phyloP scores from a whole-genome alignment of 495 filamentous ascomycete genomes.

The Beverwykella pulmonaria region DNA sequence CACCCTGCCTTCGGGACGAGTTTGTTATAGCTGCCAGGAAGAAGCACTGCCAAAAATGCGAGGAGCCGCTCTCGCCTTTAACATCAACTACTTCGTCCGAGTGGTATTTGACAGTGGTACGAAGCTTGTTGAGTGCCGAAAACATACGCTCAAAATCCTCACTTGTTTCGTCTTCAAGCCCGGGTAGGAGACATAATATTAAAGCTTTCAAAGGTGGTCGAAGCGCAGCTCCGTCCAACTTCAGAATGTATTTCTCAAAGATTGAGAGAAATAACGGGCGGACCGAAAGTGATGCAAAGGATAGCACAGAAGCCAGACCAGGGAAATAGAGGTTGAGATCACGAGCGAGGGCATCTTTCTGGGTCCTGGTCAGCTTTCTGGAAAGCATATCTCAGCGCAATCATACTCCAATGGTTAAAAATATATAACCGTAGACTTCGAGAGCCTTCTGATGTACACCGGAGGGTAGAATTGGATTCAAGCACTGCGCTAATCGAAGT shows the following conservation, averaged over 20 bases:
- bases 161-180: slow-evolving; percentile 91
- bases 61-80: slow-evolving; percentile 65
- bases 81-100: slow-evolving; percentile 42
- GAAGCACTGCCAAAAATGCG: slow-evolving; percentile 98
- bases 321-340: slow-evolving; percentile 89
- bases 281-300: slow-evolving; percentile 89
- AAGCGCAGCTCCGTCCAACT: slow-evolving; percentile 67
- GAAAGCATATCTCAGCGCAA: slow-evolving; percentile 42
- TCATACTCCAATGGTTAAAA: slow-evolving; percentile 68
- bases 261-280: slow-evolving; percentile 81
- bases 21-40: slow-evolving; percentile 92
- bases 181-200: slow-evolving; percentile 81
- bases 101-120: slow-evolving; percentile 56
- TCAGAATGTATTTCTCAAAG: slow-evolving; percentile 76
- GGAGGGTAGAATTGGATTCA: slow-evolving; percentile 89
- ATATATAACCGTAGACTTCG: slow-evolving; percentile 90
- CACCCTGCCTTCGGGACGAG: slow-evolving; percentile 77
- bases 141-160: slow-evolving; percentile 94
- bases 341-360: slow-evolving; percentile 70
- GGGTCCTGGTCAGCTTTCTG: slow-evolving; percentile 36
- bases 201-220: slow-evolving; percentile 88
- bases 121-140: slow-evolving; percentile 75
- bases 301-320: slow-evolving; percentile 81
- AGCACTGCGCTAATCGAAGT: slow-evolving; percentile 89
- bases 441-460: slow-evolving; percentile 98